A percentile compares a stretch with the other conserved stretches of the same genome.
Conservation (phyloP, 108 stramenopile genomes). For the Parietichytrium sp. region DNA sequence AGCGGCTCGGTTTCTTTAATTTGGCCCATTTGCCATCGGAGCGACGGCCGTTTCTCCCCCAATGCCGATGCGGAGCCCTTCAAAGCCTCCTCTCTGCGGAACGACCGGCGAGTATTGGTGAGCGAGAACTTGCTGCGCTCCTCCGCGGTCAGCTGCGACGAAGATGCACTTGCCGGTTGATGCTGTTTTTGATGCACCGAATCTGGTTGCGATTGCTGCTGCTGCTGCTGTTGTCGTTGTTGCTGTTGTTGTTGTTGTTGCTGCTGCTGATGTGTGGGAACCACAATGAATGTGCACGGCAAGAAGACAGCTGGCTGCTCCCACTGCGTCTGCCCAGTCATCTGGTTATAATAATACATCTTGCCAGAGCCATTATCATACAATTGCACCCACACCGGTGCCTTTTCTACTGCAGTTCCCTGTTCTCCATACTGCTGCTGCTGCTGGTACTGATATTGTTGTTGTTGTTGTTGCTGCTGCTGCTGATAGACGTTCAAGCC, state of each 20-base stretch:
- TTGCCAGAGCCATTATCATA: background rate
- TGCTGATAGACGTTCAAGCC: too few relatives aligned
- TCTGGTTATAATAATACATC: constrained; percentile 16
- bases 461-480: too few relatives aligned
- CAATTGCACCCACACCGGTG: constrained; percentile 31
- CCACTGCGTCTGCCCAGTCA: background rate
- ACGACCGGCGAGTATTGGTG: background rate
- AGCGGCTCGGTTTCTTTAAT: background rate
- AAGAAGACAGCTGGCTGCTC: background rate
- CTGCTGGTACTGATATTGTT: too few relatives aligned
- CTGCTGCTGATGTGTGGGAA: background rate
- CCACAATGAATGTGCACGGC: background rate
- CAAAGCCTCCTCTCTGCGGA: background rate
- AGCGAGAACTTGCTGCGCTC: background rate
- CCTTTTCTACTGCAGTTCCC: too few relatives aligned
- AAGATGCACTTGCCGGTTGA: background rate
- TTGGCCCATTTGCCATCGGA: too few relatives aligned
- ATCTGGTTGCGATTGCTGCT: background rate
- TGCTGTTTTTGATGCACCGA: background rate
- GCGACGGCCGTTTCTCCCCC: too few relatives aligned
- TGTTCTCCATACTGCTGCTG: too few relatives aligned
- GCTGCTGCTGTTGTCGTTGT: background rate
- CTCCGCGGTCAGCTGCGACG: background rate
- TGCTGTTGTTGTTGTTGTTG: background rate
- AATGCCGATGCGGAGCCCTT: background rate